These are phyloP conservation scores for Penicillium soppii DNA, from an alignment of 495 filamentous ascomycete genomes.

Conservation along the genomic window DNA sequence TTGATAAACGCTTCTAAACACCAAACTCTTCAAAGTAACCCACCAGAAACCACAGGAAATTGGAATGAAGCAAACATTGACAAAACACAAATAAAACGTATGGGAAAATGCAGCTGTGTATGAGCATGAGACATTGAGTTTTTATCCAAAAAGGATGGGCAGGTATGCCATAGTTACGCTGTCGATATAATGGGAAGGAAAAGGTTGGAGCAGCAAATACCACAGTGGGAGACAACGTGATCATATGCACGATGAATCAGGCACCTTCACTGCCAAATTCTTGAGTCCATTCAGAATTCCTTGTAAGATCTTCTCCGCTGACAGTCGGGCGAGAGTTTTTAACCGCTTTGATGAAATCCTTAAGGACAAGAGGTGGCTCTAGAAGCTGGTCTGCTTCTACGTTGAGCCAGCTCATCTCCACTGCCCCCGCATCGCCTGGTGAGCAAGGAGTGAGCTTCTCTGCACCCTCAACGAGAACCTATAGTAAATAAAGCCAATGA, in stretches of 20 bases:
- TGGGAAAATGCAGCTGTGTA: not conserved
- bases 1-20: conserved; percentile 35
- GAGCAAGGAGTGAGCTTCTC: conserved; percentile 90
- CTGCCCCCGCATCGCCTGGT: conserved; percentile 79
- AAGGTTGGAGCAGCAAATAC: not conserved
- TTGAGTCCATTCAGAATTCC: conserved; percentile 89
- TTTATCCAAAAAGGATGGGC: not conserved
- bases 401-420: conserved; percentile 92
- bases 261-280: conserved; percentile 96
- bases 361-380: conserved; percentile 81
- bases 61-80: conserved; percentile 1
- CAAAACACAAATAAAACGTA: not conserved
- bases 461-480: conserved; percentile 71
- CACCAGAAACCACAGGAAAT: not conserved
- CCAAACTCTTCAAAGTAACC: conserved; percentile 9
- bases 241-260: conserved; percentile 20
- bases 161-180: not conserved
- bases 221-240: not conserved
- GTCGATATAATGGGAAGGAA: not conserved
- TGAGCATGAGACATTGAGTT: not conserved
- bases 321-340: conserved; percentile 86
- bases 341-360: conserved; percentile 94
- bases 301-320: conserved; percentile 74
- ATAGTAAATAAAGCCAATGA: conserved; percentile 6
- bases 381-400: conserved; percentile 78